Percentiles rank a stretch among this genome's conserved stretches.
These are phyloP conservation scores for Taiozyma sp. DNA, from an alignment of 1,139 yeast genomes.

Conservation along the genomic window DNA sequence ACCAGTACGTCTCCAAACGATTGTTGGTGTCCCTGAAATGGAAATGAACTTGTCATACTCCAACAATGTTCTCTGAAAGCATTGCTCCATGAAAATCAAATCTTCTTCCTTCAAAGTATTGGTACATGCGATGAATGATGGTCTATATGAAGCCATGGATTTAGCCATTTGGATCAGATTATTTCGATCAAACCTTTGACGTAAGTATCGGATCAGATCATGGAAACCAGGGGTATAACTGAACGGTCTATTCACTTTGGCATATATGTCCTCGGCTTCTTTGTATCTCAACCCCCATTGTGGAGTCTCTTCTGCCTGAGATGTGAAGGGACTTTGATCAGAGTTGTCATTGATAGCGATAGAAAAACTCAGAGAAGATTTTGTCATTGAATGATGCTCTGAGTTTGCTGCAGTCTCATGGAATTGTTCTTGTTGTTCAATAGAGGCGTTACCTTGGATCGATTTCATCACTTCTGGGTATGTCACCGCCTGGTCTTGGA, in stretches of 20 bases:
- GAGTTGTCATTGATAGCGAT: slow-evolving; percentile 35
- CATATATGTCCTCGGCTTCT: slow-evolving; percentile 80
- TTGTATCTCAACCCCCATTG: slow-evolving; percentile 36
- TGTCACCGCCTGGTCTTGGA: slow-evolving; percentile 31
- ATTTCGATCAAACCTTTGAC: slow-evolving; percentile 62
- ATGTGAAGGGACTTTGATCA: slow-evolving; percentile 10
- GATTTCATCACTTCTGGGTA: slow-evolving; percentile 55
- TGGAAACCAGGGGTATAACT: slow-evolving; percentile 91
- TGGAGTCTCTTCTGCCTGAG: neutral
- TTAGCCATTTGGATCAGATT: slow-evolving; percentile 82
- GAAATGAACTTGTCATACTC: slow-evolving; percentile 85
- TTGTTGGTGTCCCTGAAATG: slow-evolving; percentile 88
- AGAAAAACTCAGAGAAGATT: slow-evolving; percentile 48
- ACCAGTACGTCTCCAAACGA: slow-evolving; percentile 94
- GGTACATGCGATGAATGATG: slow-evolving; percentile 90
- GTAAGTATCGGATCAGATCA: slow-evolving; percentile 67
- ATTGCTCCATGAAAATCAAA: slow-evolving; percentile 90
- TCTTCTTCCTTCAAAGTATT: slow-evolving; percentile 87
- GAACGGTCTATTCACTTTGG: slow-evolving; percentile 68
- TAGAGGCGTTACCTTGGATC: slow-evolving; percentile 38
- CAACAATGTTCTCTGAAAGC: slow-evolving; percentile 85
- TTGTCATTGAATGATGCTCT: slow-evolving; percentile 22
- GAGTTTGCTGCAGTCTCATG: neutral
- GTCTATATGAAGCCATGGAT: slow-evolving; percentile 85
- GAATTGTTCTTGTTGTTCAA: slow-evolving; percentile 25